Evolutionary conservation across 2,329 filamentous ascomycete genomes (phyloP).

Genomic region (Cadophora gregata): DNA sequence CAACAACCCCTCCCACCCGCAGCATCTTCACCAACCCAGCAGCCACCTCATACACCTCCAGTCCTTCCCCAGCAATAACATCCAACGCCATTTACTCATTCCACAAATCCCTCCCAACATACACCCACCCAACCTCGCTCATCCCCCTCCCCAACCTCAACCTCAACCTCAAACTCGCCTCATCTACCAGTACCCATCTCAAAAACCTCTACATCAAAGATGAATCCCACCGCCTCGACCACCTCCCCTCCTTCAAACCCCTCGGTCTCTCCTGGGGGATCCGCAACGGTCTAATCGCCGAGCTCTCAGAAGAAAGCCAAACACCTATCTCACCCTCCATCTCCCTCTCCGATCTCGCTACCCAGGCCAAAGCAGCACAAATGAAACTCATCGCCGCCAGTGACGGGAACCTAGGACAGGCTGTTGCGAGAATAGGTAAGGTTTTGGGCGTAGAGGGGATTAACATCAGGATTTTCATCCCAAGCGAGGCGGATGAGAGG

Average conservation of each 20-base stretch:
- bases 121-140: neutral
- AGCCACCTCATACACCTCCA: neutral
- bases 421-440: neutral
- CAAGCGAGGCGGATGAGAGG: neutral
- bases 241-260: constrained; percentile 13
- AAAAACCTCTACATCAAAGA: constrained; percentile 14
- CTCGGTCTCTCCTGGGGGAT: constrained; percentile 16
- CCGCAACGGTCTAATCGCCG: constrained; percentile 7
- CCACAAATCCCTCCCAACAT: constrained; percentile 10
- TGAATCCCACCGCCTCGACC: constrained; percentile 4
- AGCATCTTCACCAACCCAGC: constrained; percentile 18
- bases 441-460: constrained; percentile 1
- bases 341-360: neutral
- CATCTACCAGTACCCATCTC: neutral
- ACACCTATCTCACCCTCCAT: neutral
- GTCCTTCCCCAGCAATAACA: neutral
- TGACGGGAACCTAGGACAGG: neutral
- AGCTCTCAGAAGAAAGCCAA: neutral
- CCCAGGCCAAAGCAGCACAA: constrained; percentile 1
- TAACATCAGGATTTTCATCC: constrained; percentile 10
- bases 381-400: constrained; percentile 14
- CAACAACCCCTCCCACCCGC: neutral
- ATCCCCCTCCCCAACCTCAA: no score
- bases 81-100: constrained; percentile 10
- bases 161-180: no score